A percentile compares a stretch with the other conserved stretches of the same genome.
Conservation (phyloP, 148 eudicot genomes). For the Mesembryanthemum crystallinum region DNA sequence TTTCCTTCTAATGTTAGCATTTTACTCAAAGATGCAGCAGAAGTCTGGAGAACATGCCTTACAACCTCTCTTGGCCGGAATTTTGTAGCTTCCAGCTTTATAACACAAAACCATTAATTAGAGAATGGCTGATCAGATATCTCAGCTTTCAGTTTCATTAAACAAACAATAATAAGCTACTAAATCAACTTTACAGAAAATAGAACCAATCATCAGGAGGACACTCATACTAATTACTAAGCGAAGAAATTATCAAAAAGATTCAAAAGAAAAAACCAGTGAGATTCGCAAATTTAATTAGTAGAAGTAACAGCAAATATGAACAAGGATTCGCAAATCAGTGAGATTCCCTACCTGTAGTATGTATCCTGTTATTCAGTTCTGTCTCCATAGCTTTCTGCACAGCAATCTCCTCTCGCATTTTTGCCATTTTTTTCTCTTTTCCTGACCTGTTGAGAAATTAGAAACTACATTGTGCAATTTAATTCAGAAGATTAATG, state of each 20-base stretch:
- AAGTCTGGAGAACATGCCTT: slow-evolving; percentile 88
- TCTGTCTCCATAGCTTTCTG: slow-evolving; percentile 95
- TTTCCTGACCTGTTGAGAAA: slow-evolving; percentile 60
- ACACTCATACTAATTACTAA: not conserved
- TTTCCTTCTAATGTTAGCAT: slow-evolving; percentile 76
- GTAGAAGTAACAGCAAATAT: too few species aligned
- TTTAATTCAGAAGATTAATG: too few species aligned
- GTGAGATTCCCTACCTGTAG: slow-evolving; percentile 47
- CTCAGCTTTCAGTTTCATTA: slow-evolving; percentile 1
- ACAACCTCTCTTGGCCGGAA: slow-evolving; percentile 94
- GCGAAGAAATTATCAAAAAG: not conserved
- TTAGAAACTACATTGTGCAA: too few species aligned
- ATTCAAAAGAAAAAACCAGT: too few species aligned
- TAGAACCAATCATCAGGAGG: not conserved
- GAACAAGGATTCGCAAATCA: not conserved
- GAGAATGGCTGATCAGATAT: not conserved
- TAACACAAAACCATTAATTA: slow-evolving; percentile 39
- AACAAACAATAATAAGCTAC: not conserved
- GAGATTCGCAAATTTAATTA: too few species aligned
- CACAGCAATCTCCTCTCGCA: slow-evolving; percentile 85
- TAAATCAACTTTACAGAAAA: not conserved
- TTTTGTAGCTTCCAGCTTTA: slow-evolving; percentile 87
- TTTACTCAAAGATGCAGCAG: slow-evolving; percentile 86
- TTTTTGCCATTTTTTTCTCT: slow-evolving; percentile 87
- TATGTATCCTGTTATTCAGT: slow-evolving; percentile 81